Evolutionary conservation across 805 yeast species (phyloP).

Genomic region (Myxozyma neglecta): DNA sequence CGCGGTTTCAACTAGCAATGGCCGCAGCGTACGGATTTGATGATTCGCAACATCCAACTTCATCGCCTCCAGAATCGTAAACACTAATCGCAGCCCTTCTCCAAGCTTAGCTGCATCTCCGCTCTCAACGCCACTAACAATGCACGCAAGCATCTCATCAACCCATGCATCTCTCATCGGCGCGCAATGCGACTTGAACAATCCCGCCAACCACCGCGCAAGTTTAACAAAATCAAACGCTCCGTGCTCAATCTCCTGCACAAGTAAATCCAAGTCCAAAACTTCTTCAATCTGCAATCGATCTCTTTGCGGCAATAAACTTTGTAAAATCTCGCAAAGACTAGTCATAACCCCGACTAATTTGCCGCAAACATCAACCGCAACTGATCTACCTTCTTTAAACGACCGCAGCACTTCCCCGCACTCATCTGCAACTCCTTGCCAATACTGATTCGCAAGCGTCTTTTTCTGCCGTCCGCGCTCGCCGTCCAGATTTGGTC

Average conservation of each 20-base stretch:
- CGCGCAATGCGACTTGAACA: conserved; percentile 88
- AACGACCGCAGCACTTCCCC: conserved; percentile 34
- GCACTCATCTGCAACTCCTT: conserved; percentile 69
- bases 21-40: conserved; percentile 81
- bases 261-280: conserved; percentile 70
- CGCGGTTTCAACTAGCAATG: conserved; percentile 81
- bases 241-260: conserved; percentile 66
- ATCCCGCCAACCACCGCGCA: conserved; percentile 69
- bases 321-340: conserved; percentile 70
- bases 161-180: conserved; percentile 95
- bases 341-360: conserved; percentile 74
- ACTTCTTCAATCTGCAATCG: conserved; percentile 64
- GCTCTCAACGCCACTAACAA: conserved; percentile 36
- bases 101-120: conserved; percentile 48
- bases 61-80: conserved; percentile 88
- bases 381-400: conserved; percentile 21
- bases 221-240: conserved; percentile 72
- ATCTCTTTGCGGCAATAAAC: conserved; percentile 77
- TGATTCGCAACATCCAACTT: conserved; percentile 93
- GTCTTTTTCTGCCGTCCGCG: conserved; percentile 76
- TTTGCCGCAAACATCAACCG: conserved; percentile 35
- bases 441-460: conserved; percentile 82
- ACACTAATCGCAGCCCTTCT: conserved; percentile 73
- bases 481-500: conserved; percentile 90
- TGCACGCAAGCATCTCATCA: conserved; percentile 68